These are phyloP conservation scores for Clathrus columnatus DNA, from an alignment of 768 basidiomycete species.

Conservation along the genomic window DNA sequence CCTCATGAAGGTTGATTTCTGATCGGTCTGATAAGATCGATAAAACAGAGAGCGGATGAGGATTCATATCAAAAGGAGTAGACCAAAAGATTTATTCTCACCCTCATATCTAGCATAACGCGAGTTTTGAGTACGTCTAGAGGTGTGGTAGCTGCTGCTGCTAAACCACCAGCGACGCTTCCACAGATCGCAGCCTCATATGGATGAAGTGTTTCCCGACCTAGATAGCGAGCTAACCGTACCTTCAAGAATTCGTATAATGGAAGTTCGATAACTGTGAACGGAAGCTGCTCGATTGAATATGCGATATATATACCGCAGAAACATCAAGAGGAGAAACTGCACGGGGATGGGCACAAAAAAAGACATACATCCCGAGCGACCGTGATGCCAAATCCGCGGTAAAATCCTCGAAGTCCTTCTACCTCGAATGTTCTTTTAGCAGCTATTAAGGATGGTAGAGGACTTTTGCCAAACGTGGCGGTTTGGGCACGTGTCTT, in stretches of 20 bases:
- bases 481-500: conserved; percentile 90
- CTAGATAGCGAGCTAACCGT: conserved; percentile 45
- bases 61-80: conserved; percentile 32
- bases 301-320: not conserved
- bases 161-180: conserved; percentile 81
- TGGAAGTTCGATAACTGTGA: conserved; percentile 93
- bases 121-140: conserved; percentile 95
- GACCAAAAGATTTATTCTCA: conserved; percentile 32
- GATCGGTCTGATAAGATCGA: conserved; percentile 9
- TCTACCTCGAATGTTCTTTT: conserved; percentile 47
- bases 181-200: conserved; percentile 84
- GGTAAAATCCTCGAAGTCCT: conserved; percentile 74
- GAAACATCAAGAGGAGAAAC: not conserved
- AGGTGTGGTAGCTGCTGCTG: conserved; percentile 87
- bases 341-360: conserved; percentile 39
- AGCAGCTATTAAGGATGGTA: conserved; percentile 54
- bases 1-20: not conserved
- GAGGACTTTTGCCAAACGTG: conserved; percentile 46
- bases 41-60: conserved; percentile 17
- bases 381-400: conserved; percentile 78
- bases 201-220: conserved; percentile 51
- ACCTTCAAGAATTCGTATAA: conserved; percentile 84
- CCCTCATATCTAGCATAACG: conserved; percentile 89
- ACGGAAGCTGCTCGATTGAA: conserved; percentile 62
- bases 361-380: conserved; percentile 47